Conservation (phyloP, 2,329 filamentous ascomycete species). For the Calcarisporium arbuscula region DNA sequence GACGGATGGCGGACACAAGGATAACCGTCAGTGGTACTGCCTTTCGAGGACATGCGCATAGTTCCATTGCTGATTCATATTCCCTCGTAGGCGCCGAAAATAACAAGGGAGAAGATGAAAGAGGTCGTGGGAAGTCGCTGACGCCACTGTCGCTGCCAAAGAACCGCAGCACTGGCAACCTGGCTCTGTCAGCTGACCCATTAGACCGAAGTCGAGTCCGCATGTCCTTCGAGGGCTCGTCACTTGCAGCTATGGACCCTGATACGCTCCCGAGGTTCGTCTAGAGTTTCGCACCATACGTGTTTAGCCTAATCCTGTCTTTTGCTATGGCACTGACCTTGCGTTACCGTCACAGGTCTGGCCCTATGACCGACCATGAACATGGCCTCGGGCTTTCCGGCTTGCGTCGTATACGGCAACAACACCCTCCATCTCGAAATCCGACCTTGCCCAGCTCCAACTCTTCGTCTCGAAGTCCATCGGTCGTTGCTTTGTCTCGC, state of each 20-base stretch:
- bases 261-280: slow-evolving; percentile 68
- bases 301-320: not conserved
- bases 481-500: slow-evolving; percentile 51
- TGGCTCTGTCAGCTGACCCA: slow-evolving; percentile 41
- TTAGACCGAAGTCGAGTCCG: slow-evolving; percentile 58
- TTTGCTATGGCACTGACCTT: slow-evolving; percentile 17
- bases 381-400: slow-evolving; percentile 81
- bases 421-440: slow-evolving; percentile 56
- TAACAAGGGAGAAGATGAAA: slow-evolving; percentile 26
- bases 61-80: slow-evolving; percentile 15
- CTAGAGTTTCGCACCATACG: slow-evolving; percentile 4
- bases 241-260: slow-evolving; percentile 51
- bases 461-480: slow-evolving; percentile 55
- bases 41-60: not conserved
- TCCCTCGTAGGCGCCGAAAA: slow-evolving; percentile 24
- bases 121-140: slow-evolving; percentile 39
- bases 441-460: slow-evolving; percentile 59
- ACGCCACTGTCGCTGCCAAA: slow-evolving; percentile 51
- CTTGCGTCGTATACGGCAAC: slow-evolving; percentile 87
- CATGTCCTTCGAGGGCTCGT: slow-evolving; percentile 70
- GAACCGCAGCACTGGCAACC: slow-evolving; percentile 60
- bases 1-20: slow-evolving; percentile 35
- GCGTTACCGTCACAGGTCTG: slow-evolving; percentile 51
- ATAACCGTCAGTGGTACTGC: slow-evolving; percentile 28
- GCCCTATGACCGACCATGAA: slow-evolving; percentile 79